These are phyloP conservation scores for Colletotrichum liriopes DNA, from an alignment of 2,329 filamentous ascomycete species.

Conservation along the genomic window DNA sequence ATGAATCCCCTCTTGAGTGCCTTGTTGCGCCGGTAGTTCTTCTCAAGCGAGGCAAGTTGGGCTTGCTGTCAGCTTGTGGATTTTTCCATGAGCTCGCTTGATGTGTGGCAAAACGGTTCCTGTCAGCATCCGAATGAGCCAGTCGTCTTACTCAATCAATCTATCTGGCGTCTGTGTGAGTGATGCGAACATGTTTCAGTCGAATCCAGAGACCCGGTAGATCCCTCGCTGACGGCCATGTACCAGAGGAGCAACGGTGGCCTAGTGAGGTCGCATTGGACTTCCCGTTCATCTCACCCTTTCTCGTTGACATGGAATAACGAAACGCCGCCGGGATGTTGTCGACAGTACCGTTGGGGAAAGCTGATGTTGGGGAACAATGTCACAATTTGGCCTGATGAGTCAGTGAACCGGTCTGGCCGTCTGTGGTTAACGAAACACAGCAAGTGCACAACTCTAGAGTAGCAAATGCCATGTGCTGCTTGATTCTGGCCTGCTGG, in stretches of 20 bases:
- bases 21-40: conserved; percentile 8
- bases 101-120: not conserved
- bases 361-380: not conserved
- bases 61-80: not conserved
- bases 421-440: not conserved
- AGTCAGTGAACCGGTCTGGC: not conserved
- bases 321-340: not conserved
- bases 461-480: not conserved
- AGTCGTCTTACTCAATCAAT: conserved; percentile 25
- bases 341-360: not conserved
- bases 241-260: not conserved
- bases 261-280: not conserved
- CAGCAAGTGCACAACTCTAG: too few relatives aligned
- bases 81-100: not conserved
- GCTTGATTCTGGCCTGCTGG: not conserved
- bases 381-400: too few relatives aligned
- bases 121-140: conserved; percentile 1
- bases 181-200: conserved; percentile 17
- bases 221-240: not conserved
- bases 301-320: not conserved
- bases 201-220: conserved; percentile 24
- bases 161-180: conserved; percentile 26
- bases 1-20: not conserved
- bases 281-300: not conserved
- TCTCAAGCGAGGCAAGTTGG: not conserved